Percentiles rank a stretch among this genome's conserved stretches.
phyloP scores from a whole-genome alignment of 2,329 filamentous ascomycete species.

The Periconia digitata region DNA sequence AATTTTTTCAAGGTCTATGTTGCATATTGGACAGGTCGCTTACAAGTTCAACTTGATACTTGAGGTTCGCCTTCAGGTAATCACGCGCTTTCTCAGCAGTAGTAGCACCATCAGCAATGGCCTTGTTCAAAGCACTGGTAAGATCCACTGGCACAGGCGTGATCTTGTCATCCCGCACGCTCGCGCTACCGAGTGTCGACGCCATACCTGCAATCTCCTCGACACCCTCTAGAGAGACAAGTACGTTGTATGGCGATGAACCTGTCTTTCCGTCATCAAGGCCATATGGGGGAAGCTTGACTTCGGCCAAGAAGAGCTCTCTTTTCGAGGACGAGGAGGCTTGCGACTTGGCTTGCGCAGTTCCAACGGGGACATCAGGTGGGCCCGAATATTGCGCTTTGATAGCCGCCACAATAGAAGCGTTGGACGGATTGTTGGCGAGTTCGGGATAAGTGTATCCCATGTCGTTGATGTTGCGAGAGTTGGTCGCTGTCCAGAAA shows the following conservation, averaged over 20 bases:
- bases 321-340: constrained; percentile 1
- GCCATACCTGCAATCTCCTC: constrained; percentile 11
- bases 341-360: constrained; percentile 3
- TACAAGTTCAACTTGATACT: constrained; percentile 14
- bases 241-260: constrained; percentile 14
- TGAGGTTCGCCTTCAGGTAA: constrained; percentile 17
- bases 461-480: constrained; percentile 11
- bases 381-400: constrained; percentile 16
- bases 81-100: constrained; percentile 7
- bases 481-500: constrained; percentile 20
- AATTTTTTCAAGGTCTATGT: background rate
- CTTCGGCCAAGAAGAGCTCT: constrained; percentile 11
- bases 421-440: constrained; percentile 10
- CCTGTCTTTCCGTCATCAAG: constrained; percentile 12
- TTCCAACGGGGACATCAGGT: constrained; percentile 5
- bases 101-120: constrained; percentile 5
- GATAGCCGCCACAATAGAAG: constrained; percentile 12
- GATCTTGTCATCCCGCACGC: constrained; percentile 6
- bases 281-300: constrained; percentile 11
- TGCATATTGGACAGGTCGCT: constrained; percentile 2
- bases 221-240: constrained; percentile 14
- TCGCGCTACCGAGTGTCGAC: constrained; percentile 10
- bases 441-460: constrained; percentile 28
- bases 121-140: constrained; percentile 7
- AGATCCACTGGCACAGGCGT: constrained; percentile 11